Evolutionary conservation across 257 asterid species (phyloP).

Genomic region (Solanum gracilifrons): DNA sequence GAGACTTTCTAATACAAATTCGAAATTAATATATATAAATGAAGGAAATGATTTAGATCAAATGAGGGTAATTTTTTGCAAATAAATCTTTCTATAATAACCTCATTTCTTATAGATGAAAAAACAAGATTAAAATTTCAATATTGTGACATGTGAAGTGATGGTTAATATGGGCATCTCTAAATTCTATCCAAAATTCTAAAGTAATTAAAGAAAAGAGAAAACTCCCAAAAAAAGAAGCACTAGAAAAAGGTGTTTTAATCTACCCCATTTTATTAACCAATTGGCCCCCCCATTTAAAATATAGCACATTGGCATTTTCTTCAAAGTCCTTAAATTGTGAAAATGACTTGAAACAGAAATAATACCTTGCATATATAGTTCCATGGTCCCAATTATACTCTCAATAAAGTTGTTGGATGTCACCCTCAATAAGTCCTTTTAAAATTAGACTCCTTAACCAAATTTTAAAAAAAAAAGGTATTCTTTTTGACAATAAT

Average conservation of each 20-base stretch:
- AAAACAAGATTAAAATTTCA: not conserved
- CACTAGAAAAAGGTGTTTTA: not conserved
- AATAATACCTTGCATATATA: not conserved
- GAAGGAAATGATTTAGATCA: not conserved
- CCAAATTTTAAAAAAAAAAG: not conserved
- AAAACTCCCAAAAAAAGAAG: not conserved
- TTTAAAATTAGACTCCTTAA: not conserved
- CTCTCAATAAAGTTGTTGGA: not conserved
- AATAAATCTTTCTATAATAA: not conserved
- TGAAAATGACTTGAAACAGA: not conserved
- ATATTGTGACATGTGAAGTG: not conserved
- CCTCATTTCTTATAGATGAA: not conserved
- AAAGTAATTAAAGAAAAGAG: not conserved
- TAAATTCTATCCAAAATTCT: not conserved
- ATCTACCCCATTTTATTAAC: not conserved
- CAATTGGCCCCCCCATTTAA: not conserved
- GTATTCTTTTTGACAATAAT: not conserved
- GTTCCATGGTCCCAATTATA: not conserved
- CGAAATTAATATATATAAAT: not conserved
- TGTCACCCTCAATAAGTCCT: not conserved
- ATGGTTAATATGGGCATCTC: not conserved
- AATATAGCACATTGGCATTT: not conserved
- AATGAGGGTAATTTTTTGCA: not conserved
- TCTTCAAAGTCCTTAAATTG: not conserved
- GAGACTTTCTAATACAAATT: not conserved